Percentiles rank a stretch among this genome's conserved stretches.
These are phyloP conservation scores for Brassica balearica DNA, from an alignment of 441 rosid genomes.

Conservation along the genomic window DNA sequence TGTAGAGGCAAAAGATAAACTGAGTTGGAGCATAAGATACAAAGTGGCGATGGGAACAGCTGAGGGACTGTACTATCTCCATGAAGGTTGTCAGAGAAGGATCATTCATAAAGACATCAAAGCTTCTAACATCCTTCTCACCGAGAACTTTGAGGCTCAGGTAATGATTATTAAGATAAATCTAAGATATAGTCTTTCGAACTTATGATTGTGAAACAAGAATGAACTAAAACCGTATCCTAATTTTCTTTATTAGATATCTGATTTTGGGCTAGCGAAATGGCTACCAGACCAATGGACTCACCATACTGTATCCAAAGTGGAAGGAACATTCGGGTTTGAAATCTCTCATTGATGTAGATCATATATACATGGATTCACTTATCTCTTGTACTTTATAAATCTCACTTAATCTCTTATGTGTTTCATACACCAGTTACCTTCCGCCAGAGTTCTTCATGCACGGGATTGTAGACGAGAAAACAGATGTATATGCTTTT, in stretches of 20 bases:
- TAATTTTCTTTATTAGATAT: conserved; percentile 53
- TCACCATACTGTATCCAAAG: conserved; percentile 53
- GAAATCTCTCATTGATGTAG: conserved; percentile 23
- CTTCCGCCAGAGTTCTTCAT: conserved; percentile 95
- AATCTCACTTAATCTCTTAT: neutral
- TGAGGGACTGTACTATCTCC: conserved; percentile 82
- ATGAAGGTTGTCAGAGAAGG: conserved; percentile 90
- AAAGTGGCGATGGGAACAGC: conserved; percentile 88
- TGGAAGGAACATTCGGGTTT: conserved; percentile 96
- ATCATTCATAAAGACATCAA: conserved; percentile 95
- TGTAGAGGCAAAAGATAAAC: conserved; percentile 67
- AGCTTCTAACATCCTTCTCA: conserved; percentile 87
- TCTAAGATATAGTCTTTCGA: neutral
- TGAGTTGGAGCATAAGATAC: conserved; percentile 69
- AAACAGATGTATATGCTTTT: conserved; percentile 88
- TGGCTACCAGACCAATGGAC: conserved; percentile 97
- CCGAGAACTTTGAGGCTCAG: conserved; percentile 87
- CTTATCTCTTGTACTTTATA: neutral
- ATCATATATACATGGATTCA: neutral
- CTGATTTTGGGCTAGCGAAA: conserved; percentile 94
- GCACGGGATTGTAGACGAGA: conserved; percentile 93
- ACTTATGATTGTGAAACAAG: conserved; percentile 14
- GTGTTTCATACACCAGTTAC: conserved; percentile 53
- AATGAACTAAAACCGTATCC: no score
- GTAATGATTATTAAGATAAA: conserved; percentile 38